phyloP scores from a whole-genome alignment of 345 rosid species.

The Arabidopsis thaliana region DNA sequence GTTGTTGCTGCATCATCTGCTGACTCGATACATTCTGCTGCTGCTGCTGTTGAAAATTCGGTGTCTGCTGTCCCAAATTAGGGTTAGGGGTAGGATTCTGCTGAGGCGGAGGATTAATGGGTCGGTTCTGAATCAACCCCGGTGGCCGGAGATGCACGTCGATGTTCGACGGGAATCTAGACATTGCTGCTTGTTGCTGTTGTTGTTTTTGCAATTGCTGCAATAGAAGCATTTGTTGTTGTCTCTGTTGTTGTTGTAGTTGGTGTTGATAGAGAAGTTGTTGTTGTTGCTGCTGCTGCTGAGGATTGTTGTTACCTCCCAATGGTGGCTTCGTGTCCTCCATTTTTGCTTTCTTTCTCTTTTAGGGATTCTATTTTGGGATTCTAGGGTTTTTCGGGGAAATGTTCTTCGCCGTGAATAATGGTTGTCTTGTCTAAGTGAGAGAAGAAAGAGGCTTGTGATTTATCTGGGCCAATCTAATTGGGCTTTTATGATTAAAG shows the following conservation, averaged over 20 bases:
- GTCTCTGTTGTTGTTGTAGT: slow-evolving; percentile 52
- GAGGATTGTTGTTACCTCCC: slow-evolving; percentile 32
- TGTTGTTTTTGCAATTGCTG: slow-evolving; percentile 59
- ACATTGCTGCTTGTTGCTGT: slow-evolving; percentile 82
- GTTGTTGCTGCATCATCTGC: slow-evolving; percentile 45
- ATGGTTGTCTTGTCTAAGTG: neutral
- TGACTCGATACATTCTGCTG: slow-evolving; percentile 39
- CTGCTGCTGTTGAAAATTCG: slow-evolving; percentile 47
- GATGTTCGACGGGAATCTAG: slow-evolving; percentile 94
- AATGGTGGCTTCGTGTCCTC: slow-evolving; percentile 44
- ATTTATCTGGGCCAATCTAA: neutral
- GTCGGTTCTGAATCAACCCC: slow-evolving; percentile 63
- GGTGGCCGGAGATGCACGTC: slow-evolving; percentile 86
- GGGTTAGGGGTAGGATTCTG: slow-evolving; percentile 49
- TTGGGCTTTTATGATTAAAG: neutral
- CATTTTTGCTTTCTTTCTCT: slow-evolving; percentile 20
- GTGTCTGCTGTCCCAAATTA: slow-evolving; percentile 41
- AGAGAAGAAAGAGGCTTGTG: neutral
- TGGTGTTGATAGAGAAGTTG: slow-evolving; percentile 42
- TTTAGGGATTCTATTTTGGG: slow-evolving; percentile 16
- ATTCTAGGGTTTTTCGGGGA: slow-evolving; percentile 29
- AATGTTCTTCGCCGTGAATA: slow-evolving; percentile 16
- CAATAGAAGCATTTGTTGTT: slow-evolving; percentile 47
- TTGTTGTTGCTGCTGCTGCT: slow-evolving; percentile 37
- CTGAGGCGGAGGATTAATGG: slow-evolving; percentile 55